Evolutionary conservation across 495 filamentous ascomycete species (phyloP).

Genomic region (Aspergillus panamensis): DNA sequence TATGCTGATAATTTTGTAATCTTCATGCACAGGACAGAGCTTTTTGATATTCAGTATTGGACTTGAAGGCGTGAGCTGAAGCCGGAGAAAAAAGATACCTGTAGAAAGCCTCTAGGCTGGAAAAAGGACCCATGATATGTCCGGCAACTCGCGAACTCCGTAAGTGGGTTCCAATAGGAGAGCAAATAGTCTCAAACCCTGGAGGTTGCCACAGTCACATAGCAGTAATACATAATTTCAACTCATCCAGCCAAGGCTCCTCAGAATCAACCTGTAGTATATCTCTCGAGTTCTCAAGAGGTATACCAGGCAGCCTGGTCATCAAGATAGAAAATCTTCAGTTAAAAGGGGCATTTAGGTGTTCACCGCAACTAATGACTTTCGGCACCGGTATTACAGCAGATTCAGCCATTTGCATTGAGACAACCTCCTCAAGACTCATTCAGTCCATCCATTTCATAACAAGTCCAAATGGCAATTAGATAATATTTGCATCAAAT

Average conservation of each 20-base stretch:
- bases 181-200: neutral
- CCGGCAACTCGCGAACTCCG: slow-evolving; percentile 16
- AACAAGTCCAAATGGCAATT: slow-evolving; percentile 35
- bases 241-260: slow-evolving; percentile 19
- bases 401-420: slow-evolving; percentile 36
- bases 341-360: slow-evolving; percentile 26
- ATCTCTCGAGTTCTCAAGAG: slow-evolving; percentile 16
- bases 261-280: slow-evolving; percentile 11
- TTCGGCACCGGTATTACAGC: slow-evolving; percentile 40
- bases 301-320: slow-evolving; percentile 18
- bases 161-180: slow-evolving; percentile 12
- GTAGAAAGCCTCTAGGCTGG: slow-evolving; percentile 8
- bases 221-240: slow-evolving; percentile 15
- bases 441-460: slow-evolving; percentile 44
- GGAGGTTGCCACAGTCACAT: slow-evolving; percentile 21
- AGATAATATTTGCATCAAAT: slow-evolving; percentile 23
- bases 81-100: slow-evolving; percentile 16
- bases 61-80: slow-evolving; percentile 14
- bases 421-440: slow-evolving; percentile 36
- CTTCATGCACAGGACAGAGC: slow-evolving; percentile 20
- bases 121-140: slow-evolving; percentile 21
- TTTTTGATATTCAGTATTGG: slow-evolving; percentile 21
- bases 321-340: slow-evolving; percentile 16
- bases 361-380: slow-evolving; percentile 40
- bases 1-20: slow-evolving; percentile 17